phyloP scores from a whole-genome alignment of 2,329 filamentous ascomycete genomes.

The Lasiodiplodia sp. region DNA sequence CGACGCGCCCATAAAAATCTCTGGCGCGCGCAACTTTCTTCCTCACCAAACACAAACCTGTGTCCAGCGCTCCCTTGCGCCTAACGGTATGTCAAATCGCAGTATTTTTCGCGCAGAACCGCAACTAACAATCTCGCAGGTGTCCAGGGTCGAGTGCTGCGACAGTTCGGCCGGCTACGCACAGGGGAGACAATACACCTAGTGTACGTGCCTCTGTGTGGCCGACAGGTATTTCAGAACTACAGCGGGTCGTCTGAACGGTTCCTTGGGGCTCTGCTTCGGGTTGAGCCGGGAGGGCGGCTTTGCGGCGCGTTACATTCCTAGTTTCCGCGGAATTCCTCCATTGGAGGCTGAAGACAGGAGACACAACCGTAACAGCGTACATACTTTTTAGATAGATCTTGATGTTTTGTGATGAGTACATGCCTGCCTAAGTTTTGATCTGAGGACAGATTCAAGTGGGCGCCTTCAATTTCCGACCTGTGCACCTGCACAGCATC shows the following conservation, averaged over 20 bases:
- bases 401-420: neutral
- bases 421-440: neutral
- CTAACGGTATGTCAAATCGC: constrained; percentile 52
- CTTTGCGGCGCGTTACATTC: constrained; percentile 80
- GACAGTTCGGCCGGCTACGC: constrained; percentile 79
- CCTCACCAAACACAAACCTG: constrained; percentile 74
- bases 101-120: neutral
- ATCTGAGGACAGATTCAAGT: neutral
- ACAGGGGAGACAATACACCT: constrained; percentile 74
- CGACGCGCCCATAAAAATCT: constrained; percentile 47
- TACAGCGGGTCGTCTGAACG: constrained; percentile 58
- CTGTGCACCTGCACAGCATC: neutral
- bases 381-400: constrained; percentile 24
- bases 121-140: constrained; percentile 10
- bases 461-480: neutral
- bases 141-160: constrained; percentile 73
- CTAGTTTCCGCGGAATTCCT: constrained; percentile 41
- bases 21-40: constrained; percentile 47
- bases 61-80: constrained; percentile 79
- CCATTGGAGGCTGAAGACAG: constrained; percentile 26
- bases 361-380: constrained; percentile 30
- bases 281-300: constrained; percentile 69
- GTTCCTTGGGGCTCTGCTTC: constrained; percentile 60
- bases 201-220: constrained; percentile 78
- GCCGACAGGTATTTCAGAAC: constrained; percentile 92